phyloP scores from a whole-genome alignment of 306 rosid species.

The Elaeagnus macrophylla region DNA sequence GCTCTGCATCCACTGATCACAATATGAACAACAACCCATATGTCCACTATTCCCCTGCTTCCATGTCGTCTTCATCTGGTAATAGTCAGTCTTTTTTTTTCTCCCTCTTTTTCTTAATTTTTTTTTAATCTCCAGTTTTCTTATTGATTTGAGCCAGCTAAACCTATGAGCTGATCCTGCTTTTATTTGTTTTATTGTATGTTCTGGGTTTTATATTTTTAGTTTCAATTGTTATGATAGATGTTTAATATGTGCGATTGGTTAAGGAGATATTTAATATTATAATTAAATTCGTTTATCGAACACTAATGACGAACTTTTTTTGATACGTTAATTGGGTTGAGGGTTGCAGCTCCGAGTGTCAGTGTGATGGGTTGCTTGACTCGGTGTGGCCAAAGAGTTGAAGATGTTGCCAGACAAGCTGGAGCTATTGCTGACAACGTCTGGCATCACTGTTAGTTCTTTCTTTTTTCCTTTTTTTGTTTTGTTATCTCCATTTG shows the following conservation, averaged over 20 bases:
- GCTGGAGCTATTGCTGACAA: slow-evolving; percentile 49
- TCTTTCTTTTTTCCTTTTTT: background rate
- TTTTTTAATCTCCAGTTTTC: slow-evolving; percentile 4
- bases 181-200: background rate
- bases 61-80: slow-evolving; percentile 18
- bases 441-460: slow-evolving; percentile 68
- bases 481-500: too few species aligned
- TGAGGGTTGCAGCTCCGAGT: slow-evolving; percentile 30
- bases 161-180: too few species aligned
- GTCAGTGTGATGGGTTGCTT: slow-evolving; percentile 26
- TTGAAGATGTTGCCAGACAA: slow-evolving; percentile 45
- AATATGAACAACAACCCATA: slow-evolving; percentile 30
- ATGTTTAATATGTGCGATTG: too few species aligned
- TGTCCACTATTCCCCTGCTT: slow-evolving; percentile 24
- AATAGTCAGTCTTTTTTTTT: slow-evolving; percentile 33
- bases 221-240: too few species aligned
- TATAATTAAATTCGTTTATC: too few species aligned
- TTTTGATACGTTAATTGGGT: background rate
- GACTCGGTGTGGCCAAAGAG: slow-evolving; percentile 37
- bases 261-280: too few species aligned
- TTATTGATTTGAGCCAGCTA: background rate
- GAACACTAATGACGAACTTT: too few species aligned
- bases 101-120: background rate
- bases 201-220: too few species aligned
- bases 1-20: background rate